Conservation (phyloP, 805 yeast genomes). For the Candida lessepsii region DNA sequence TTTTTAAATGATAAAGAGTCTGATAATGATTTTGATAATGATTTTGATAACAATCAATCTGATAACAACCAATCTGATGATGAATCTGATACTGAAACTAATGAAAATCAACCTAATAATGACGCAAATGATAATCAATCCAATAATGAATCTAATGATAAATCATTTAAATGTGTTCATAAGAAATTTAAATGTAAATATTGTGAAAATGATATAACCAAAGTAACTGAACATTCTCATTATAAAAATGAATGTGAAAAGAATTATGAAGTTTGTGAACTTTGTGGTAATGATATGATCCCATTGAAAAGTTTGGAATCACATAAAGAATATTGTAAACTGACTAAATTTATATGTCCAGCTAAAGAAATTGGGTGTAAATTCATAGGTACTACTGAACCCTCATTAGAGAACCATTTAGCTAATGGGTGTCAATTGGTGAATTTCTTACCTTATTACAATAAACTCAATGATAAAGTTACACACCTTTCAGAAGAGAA, state of each 20-base stretch:
- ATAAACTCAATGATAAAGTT: constrained; percentile 24
- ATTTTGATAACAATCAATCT: no score
- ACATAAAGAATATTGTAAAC: constrained; percentile 45
- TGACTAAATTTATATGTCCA: constrained; percentile 45
- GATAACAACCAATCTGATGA: no score
- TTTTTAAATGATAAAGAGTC: constrained; percentile 14
- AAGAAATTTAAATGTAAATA: constrained; percentile 30
- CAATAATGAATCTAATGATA: background rate
- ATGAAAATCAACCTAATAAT: no score
- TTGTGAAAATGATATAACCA: constrained; percentile 31
- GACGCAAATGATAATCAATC: background rate
- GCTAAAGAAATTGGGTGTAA: constrained; percentile 49
- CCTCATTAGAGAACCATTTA: constrained; percentile 36
- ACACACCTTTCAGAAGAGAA: constrained; percentile 35
- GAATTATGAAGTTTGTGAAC: constrained; percentile 42
- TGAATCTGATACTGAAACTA: no score
- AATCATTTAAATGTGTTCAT: constrained; percentile 39
- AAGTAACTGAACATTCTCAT: constrained; percentile 33
- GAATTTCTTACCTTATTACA: constrained; percentile 27
- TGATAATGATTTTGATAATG: constrained; percentile 2
- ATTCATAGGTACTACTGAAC: constrained; percentile 41
- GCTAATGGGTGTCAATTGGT: constrained; percentile 31
- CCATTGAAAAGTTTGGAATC: constrained; percentile 36
- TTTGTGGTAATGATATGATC: constrained; percentile 41
- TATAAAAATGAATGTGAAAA: constrained; percentile 36